phyloP scores from a whole-genome alignment of 768 basidiomycete species.

The Agaricus bisporus region DNA sequence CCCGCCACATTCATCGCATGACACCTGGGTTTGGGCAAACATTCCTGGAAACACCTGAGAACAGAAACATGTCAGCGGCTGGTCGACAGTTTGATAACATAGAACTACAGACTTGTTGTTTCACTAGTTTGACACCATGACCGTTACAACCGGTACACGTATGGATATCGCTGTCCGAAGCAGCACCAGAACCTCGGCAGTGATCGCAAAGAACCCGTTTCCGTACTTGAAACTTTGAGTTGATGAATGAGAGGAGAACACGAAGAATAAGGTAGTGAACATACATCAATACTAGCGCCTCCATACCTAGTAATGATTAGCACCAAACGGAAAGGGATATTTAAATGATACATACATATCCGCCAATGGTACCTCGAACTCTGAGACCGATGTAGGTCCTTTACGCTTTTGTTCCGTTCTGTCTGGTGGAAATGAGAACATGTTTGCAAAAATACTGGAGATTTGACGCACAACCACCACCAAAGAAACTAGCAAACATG shows the following conservation, averaged over 20 bases:
- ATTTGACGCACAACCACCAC: conserved; percentile 59
- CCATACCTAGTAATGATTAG: conserved; percentile 50
- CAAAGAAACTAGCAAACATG: conserved; percentile 91
- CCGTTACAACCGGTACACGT: conserved; percentile 83
- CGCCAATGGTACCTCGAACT: conserved; percentile 81
- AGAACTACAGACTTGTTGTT: conserved; percentile 56
- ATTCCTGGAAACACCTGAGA: conserved; percentile 85
- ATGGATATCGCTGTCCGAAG: conserved; percentile 82
- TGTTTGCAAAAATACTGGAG: background rate
- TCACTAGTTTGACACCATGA: conserved; percentile 74
- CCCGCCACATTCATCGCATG: conserved; percentile 81
- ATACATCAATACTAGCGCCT: conserved; percentile 79
- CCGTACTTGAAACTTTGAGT: conserved; percentile 77
- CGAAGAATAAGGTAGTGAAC: conserved; percentile 17
- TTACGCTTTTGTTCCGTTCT: conserved; percentile 61
- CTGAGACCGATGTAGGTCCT: conserved; percentile 70
- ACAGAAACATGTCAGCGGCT: background rate
- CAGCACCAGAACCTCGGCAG: conserved; percentile 93
- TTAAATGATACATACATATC: conserved; percentile 54
- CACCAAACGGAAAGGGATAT: conserved; percentile 3
- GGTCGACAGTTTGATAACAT: background rate
- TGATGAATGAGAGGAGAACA: conserved; percentile 5
- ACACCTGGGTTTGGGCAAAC: conserved; percentile 83
- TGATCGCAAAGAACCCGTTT: conserved; percentile 94
- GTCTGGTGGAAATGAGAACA: conserved; percentile 22